Evolutionary conservation across 140 eudicot genomes (phyloP).

Genomic region (Bidens hawaiensis): DNA sequence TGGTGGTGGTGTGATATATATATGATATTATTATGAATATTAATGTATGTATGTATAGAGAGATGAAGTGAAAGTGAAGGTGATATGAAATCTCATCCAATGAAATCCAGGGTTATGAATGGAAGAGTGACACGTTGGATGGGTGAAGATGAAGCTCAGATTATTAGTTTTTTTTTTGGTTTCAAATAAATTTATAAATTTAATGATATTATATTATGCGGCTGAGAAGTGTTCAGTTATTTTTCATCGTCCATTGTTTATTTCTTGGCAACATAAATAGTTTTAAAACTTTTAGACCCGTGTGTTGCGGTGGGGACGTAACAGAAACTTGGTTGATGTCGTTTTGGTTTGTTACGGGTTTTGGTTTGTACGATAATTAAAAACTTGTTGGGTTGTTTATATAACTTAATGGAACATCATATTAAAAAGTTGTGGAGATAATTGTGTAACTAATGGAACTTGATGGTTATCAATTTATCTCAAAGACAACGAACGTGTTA

Average conservation of each 20-base stretch:
- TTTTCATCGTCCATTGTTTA: neutral
- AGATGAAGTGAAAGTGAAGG: slow-evolving; percentile 15
- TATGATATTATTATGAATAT: slow-evolving; percentile 67
- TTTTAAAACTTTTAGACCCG: neutral
- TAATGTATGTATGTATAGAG: neutral
- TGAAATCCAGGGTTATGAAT: slow-evolving; percentile 54
- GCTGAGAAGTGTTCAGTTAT: neutral
- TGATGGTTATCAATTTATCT: too few relatives aligned
- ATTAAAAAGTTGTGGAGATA: too few relatives aligned
- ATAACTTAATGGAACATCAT: too few relatives aligned
- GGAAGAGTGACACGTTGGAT: slow-evolving; percentile 61
- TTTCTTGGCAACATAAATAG: neutral
- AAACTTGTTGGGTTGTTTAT: too few relatives aligned
- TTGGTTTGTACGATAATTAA: too few relatives aligned
- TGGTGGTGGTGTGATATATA: neutral
- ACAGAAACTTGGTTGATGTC: too few relatives aligned
- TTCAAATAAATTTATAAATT: neutral
- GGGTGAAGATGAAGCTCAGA: slow-evolving; percentile 14
- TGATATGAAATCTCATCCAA: slow-evolving; percentile 61
- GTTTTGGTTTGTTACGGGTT: too few relatives aligned
- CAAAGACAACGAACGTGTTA: too few relatives aligned
- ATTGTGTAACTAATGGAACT: too few relatives aligned
- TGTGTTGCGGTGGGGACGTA: too few relatives aligned
- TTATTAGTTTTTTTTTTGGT: slow-evolving; percentile 6
- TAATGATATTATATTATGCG: slow-evolving; percentile 5